Base-by-base conservation (phyloP, 352 stramenopile species). In the Phytophthora cactorum region DNA sequence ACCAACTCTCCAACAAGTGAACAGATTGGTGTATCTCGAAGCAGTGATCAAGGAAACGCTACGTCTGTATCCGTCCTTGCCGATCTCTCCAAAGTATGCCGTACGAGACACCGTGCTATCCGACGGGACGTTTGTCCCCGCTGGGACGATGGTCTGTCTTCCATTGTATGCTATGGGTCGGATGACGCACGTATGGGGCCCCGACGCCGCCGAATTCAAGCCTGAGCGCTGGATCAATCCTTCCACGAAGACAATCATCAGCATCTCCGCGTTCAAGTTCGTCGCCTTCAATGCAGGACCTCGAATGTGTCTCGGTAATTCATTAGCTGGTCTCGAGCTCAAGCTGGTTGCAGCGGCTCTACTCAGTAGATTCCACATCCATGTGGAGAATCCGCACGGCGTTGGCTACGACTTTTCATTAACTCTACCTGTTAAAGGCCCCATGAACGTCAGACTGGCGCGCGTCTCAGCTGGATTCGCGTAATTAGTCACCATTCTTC, bases 1-100 rank as follows among this genome's bases (percentile, higher is more conserved):
- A 5, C 59, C 66, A 28, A 70, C 59, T 8, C 32, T 66, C n/a
- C 10, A 60, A 10, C 59, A 73, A 27, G 59, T 66, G 3, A 69
- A 69, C 52, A 54, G 50, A 46, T 64, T 92, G 9, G 73, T 74
- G 43, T 92, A 90, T 63, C 43, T 90, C n/a, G 66, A 81, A 32
- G 84, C 78, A 11, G 78, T 71, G 28, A 60, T 90, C 39, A 74
- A 72, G 22, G 84, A 92, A 55, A 86, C 65, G 7, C 56, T 92
- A 25, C 78, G 82, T 2, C 55, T 92, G 34, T 82, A 91, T 56
- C 86, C 15, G 17, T 49, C 43, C 43, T 31, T 28, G 6, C 78
- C 88, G 11, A 51, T 52, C 39, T 60, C 53, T 52, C 15, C 39
- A 15, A 51, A 52, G 5, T 60, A 52, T 15, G 52, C 52, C 14